Conservation (phyloP, 805 yeast genomes). For the Kluyveromyces siamensis region DNA sequence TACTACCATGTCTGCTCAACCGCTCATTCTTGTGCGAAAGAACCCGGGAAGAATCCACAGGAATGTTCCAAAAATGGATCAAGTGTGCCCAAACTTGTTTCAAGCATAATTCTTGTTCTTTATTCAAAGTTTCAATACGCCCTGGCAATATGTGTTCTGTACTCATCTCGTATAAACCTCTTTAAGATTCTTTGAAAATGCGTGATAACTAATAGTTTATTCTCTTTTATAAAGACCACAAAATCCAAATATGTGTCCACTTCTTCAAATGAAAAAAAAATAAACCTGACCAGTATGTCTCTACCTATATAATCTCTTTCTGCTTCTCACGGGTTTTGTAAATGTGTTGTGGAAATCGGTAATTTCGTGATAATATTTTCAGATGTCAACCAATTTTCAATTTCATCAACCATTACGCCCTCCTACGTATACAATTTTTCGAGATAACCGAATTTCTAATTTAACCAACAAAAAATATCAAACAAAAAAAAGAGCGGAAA, state of each 20-base stretch:
- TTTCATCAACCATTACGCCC: too few relatives aligned
- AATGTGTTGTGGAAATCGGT: too few relatives aligned
- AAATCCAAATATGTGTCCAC: not conserved
- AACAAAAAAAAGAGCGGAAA: too few relatives aligned
- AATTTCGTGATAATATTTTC: not conserved
- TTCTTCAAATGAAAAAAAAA: not conserved
- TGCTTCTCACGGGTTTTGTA: not conserved
- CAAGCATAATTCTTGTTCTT: constrained; percentile 52
- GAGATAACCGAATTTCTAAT: too few relatives aligned
- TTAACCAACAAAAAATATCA: too few relatives aligned
- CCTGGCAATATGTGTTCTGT: constrained; percentile 26
- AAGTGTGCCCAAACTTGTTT: constrained; percentile 67
- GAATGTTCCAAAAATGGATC: constrained; percentile 49
- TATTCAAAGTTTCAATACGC: constrained; percentile 36
- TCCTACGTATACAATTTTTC: too few relatives aligned
- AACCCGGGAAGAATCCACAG: constrained; percentile 26
- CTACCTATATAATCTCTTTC: too few relatives aligned
- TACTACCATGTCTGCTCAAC: not conserved
- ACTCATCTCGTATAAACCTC: not conserved
- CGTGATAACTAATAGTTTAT: not conserved
- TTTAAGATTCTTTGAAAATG: too few relatives aligned
- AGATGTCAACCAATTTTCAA: not conserved
- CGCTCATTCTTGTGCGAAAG: constrained; percentile 5
- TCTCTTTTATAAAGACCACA: too few relatives aligned
- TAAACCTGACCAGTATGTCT: too few relatives aligned